These are phyloP conservation scores for Brasenia schreberi DNA, from an alignment of 164 flowering plant species.

Conservation along the genomic window DNA sequence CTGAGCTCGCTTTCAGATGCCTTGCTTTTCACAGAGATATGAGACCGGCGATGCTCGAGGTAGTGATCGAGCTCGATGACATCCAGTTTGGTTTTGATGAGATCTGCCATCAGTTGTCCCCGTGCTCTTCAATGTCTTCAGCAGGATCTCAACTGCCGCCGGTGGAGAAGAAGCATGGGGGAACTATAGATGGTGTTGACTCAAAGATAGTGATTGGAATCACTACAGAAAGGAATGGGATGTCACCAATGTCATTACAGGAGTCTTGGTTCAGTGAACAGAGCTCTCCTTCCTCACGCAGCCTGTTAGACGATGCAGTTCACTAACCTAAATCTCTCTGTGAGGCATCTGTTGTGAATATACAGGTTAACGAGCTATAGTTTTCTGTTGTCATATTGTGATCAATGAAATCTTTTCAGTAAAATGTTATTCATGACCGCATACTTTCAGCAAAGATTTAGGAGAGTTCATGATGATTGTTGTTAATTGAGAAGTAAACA, in stretches of 20 bases:
- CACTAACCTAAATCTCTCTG: conserved; percentile 7
- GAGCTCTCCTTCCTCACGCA: conserved; percentile 55
- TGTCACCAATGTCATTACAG: conserved; percentile 40
- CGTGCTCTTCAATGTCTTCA: background rate
- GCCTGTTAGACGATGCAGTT: conserved; percentile 30
- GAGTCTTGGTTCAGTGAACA: conserved; percentile 46
- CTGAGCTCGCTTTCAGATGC: conserved; percentile 82
- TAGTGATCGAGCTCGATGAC: conserved; percentile 57
- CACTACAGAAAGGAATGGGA: conserved; percentile 11
- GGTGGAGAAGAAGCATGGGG: background rate
- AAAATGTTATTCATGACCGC: no score
- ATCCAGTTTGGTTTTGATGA: conserved; percentile 12
- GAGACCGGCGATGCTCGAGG: conserved; percentile 90
- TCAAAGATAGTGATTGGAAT: background rate
- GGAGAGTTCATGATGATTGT: no score
- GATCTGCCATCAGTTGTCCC: background rate
- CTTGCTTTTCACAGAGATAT: conserved; percentile 66
- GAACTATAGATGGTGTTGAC: background rate
- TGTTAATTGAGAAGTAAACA: no score
- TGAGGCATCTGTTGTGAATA: background rate
- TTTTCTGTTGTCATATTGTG: background rate
- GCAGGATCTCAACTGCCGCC: background rate
- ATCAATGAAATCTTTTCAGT: background rate
- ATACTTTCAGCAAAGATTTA: no score
- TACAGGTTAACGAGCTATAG: background rate